Evolutionary conservation across 306 rosid genomes (phyloP), one percentile per base, ranked within the genome.

Genomic region (Sicyos edulis): DNA sequence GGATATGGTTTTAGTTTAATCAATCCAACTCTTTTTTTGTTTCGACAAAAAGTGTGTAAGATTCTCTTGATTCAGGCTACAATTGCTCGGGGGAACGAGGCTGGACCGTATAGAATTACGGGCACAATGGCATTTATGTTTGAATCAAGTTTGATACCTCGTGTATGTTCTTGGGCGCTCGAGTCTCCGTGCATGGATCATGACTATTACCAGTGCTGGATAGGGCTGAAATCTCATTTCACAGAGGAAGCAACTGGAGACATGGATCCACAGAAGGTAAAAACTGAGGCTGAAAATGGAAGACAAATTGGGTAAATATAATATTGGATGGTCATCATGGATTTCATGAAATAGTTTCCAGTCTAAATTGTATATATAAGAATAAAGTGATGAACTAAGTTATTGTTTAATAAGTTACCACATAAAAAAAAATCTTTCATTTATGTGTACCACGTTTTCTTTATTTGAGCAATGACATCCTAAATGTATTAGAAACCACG

Each of bases 131-230:
- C 96, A 3, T 93, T 90, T 56, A 93, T 93, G 98, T 92, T 92
- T 12, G 98, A 92, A 58, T 92, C 98, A 9, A 70, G 93, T 79
- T 79, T 92, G 63, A 90, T 90, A 59, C 96, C 98, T 5, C 88
- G 93, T 5, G 71, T 90, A 10, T 87, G 85, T 79, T 55, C 68
- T 45, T 90, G 90, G 90, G 96, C 97, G 22, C 81, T 90, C 0
- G 87, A 90, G 61, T 90, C 98, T n/a, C 96, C 92, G 11, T 74
- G 75, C 82, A 58, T 88, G 77, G 98, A 90, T 77, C 89, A 15
- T 74, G 92, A 93, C 72, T 93, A 93, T 78, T 93, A 93, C 86
- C 95, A 80, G 58, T 90, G 98, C 73, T 93, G 98, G 98, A 88
- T 83, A 51, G 97, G 98, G 49, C 65, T 90, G 71, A 79, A 77